These are phyloP conservation scores for Fusarium protoensiforme DNA, from an alignment of 2,329 filamentous ascomycete species.

Conservation along the genomic window DNA sequence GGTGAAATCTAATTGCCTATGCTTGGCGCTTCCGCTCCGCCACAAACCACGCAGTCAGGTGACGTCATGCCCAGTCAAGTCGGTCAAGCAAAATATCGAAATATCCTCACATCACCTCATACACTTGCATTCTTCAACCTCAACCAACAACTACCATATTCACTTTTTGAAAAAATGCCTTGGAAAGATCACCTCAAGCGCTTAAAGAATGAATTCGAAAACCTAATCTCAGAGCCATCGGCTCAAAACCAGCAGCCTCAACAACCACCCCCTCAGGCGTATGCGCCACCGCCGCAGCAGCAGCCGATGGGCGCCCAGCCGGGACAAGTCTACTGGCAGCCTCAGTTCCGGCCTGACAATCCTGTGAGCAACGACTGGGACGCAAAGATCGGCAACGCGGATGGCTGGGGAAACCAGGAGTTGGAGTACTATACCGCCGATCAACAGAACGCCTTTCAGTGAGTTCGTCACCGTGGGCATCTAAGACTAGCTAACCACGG, in stretches of 20 bases:
- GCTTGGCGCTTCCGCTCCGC: background rate
- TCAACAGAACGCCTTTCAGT: slow-evolving; percentile 64
- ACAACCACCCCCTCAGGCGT: slow-evolving; percentile 32
- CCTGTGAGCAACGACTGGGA: slow-evolving; percentile 64
- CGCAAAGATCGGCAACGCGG: slow-evolving; percentile 64
- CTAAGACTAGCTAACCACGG: background rate
- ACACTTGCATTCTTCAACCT: background rate
- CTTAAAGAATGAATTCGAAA: slow-evolving; percentile 53
- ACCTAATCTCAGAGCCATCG: slow-evolving; percentile 45
- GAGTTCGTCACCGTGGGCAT: background rate
- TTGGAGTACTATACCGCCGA: slow-evolving; percentile 65
- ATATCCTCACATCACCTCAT: slow-evolving; percentile 3
- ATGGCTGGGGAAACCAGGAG: slow-evolving; percentile 72
- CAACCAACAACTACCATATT: background rate
- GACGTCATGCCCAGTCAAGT: slow-evolving; percentile 13
- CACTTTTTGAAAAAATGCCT: slow-evolving; percentile 37
- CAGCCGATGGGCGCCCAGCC: slow-evolving; percentile 28
- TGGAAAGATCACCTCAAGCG: slow-evolving; percentile 54
- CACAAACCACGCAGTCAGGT: slow-evolving; percentile 5
- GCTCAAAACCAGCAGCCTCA: slow-evolving; percentile 35
- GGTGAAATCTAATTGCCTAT: background rate
- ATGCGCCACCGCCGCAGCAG: slow-evolving; percentile 34
- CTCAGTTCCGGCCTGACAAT: slow-evolving; percentile 58
- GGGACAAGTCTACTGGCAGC: slow-evolving; percentile 60
- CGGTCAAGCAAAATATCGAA: background rate